These are phyloP conservation scores for Musa schizocarpa DNA, from an alignment of 176 grass and related monocot species.

Conservation along the genomic window DNA sequence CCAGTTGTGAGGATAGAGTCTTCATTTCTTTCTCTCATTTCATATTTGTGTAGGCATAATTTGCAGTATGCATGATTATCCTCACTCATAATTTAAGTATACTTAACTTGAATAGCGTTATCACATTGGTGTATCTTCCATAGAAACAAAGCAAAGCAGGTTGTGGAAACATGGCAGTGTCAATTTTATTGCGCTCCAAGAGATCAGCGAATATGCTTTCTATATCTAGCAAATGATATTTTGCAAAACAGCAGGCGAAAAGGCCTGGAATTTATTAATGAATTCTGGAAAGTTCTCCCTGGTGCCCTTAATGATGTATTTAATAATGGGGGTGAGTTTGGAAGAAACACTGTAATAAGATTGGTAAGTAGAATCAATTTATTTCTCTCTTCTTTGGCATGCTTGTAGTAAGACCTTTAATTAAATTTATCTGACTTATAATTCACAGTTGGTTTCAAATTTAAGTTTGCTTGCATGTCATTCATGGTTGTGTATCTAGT, in stretches of 20 bases:
- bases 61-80: too few relatives aligned
- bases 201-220: constrained; percentile 54
- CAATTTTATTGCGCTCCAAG: constrained; percentile 50
- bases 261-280: constrained; percentile 52
- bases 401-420: not conserved
- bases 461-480: not conserved
- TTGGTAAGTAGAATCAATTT: constrained; percentile 35
- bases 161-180: constrained; percentile 58
- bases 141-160: constrained; percentile 51
- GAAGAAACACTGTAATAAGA: constrained; percentile 43
- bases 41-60: too few relatives aligned
- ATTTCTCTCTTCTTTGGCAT: not conserved
- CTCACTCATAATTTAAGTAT: not conserved
- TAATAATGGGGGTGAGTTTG: constrained; percentile 41
- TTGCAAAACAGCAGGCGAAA: constrained; percentile 70
- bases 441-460: too few relatives aligned
- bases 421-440: too few relatives aligned
- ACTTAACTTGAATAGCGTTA: constrained; percentile 41
- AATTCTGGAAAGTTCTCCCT: constrained; percentile 74
- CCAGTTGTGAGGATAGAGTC: too few relatives aligned
- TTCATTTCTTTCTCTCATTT: too few relatives aligned
- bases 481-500: not conserved
- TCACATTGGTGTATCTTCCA: constrained; percentile 88
- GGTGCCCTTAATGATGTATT: constrained; percentile 49
- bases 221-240: constrained; percentile 96